A percentile compares a stretch with the other conserved stretches of the same genome.
phyloP scores from a whole-genome alignment of 192 early-diverging fungal species.

The Paraglomus occultum region DNA sequence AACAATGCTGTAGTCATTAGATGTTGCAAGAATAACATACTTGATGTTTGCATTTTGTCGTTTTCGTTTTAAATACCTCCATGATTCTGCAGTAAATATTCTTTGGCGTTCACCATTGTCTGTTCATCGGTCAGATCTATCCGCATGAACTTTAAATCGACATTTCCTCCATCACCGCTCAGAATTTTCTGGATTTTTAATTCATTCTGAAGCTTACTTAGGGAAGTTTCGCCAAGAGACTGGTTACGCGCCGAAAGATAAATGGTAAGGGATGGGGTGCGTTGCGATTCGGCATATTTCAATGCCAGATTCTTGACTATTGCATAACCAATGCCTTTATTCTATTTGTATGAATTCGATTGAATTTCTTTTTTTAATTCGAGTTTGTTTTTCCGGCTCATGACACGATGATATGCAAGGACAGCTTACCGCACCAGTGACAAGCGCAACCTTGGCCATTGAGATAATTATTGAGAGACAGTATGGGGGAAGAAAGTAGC shows the following conservation, averaged over 20 bases:
- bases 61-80: background rate
- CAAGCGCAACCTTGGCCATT: slow-evolving; percentile 7
- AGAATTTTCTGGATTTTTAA: slow-evolving; percentile 9
- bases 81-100: background rate
- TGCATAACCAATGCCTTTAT: slow-evolving; percentile 31
- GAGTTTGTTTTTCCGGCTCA: background rate
- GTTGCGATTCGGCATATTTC: background rate
- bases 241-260: slow-evolving; percentile 1
- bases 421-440: slow-evolving; percentile 1
- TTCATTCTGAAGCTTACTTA: slow-evolving; percentile 1
- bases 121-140: slow-evolving; percentile 19
- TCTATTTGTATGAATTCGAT: background rate
- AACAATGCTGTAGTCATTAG: background rate
- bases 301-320: slow-evolving; percentile 22
- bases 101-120: background rate
- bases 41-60: too few relatives aligned
- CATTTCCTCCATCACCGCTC: slow-evolving; percentile 16
- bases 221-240: slow-evolving; percentile 9
- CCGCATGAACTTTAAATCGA: slow-evolving; percentile 17
- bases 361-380: background rate
- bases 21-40: too few relatives aligned
- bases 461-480: too few relatives aligned
- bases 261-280: background rate
- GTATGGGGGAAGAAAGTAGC: too few relatives aligned
- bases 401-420: background rate